Conservation (phyloP, 225 moss, liverwort and hornwort species). For the Straminergon stramineum region DNA sequence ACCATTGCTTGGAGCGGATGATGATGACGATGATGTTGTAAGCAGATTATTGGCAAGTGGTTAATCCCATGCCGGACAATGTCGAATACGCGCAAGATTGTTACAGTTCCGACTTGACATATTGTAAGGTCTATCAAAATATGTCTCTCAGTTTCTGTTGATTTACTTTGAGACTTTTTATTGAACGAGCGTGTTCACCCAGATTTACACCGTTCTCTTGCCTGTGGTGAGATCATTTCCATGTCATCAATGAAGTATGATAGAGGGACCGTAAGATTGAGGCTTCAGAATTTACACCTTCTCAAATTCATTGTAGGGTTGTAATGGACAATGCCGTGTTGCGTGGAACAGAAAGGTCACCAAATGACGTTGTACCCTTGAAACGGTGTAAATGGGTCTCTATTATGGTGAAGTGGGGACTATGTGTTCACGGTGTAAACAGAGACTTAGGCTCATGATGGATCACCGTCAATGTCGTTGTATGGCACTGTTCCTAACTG, state of each 20-base stretch:
- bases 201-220: not conserved
- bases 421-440: not conserved
- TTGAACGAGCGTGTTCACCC: not conserved
- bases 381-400: not conserved
- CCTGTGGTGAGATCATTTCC: not conserved
- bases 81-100: not conserved
- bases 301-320: not conserved
- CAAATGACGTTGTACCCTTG: not conserved
- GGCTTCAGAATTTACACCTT: not conserved
- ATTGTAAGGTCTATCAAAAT: not conserved
- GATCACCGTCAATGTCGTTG: conserved; percentile 1
- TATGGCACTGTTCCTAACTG: conserved; percentile 3
- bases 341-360: not conserved
- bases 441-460: not conserved
- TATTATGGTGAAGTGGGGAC: not conserved
- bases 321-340: not conserved
- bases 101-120: not conserved
- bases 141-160: not conserved
- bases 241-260: not conserved
- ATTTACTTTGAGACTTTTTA: not conserved
- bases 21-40: conserved; percentile 2
- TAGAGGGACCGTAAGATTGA: not conserved
- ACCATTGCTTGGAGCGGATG: not conserved
- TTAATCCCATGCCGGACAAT: not conserved
- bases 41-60: conserved; percentile 8